Conservation (phyloP, 2,329 filamentous ascomycete species). For the Pseudogymnoascus sp. region DNA sequence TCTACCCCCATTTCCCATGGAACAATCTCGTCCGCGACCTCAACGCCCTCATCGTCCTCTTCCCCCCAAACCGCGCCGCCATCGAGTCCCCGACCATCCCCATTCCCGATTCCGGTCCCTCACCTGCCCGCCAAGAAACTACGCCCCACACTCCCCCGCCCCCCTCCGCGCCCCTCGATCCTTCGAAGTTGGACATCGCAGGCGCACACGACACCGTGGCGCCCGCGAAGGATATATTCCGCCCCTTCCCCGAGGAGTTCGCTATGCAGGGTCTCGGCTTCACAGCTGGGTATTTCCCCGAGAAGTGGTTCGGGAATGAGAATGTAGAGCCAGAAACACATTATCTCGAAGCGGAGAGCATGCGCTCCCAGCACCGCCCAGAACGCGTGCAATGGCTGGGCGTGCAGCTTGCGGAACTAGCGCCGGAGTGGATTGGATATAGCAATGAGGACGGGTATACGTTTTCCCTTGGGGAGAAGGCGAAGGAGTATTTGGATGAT, state of each 20-base stretch:
- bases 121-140: background rate
- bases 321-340: slow-evolving; percentile 24
- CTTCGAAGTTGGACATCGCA: background rate
- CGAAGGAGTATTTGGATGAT: background rate
- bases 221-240: slow-evolving; percentile 17
- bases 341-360: slow-evolving; percentile 14
- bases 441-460: background rate
- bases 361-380: background rate
- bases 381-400: background rate
- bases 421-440: background rate
- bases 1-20: slow-evolving; percentile 23
- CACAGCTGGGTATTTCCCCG: slow-evolving; percentile 22
- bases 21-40: slow-evolving; percentile 17
- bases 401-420: background rate
- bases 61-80: background rate
- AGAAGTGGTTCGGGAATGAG: slow-evolving; percentile 21
- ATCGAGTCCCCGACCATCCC: slow-evolving; percentile 20
- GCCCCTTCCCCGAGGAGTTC: slow-evolving; percentile 25
- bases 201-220: background rate
- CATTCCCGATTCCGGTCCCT: slow-evolving; percentile 11
- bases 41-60: slow-evolving; percentile 19
- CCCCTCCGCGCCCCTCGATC: background rate
- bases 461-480: background rate
- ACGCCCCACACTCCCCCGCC: background rate
- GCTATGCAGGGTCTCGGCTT: slow-evolving; percentile 24